Conservation (phyloP, 1,284 basidiomycete species). For the Marasmius sp. region DNA sequence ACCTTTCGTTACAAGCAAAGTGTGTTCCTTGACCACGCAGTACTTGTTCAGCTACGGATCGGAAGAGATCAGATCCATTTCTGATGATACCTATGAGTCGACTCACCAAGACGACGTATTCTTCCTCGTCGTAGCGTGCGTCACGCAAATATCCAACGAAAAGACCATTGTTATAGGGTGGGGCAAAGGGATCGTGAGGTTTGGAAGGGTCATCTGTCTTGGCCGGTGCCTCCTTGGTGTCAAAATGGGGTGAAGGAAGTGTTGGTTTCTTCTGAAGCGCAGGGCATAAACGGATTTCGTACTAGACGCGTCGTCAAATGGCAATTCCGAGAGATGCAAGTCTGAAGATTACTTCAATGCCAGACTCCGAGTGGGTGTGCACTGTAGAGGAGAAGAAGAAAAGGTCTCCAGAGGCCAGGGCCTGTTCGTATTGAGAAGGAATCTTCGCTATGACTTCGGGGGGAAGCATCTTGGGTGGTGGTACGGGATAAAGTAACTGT, state of each 20-base stretch:
- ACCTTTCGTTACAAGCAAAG: slow-evolving; percentile 82
- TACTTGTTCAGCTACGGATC: slow-evolving; percentile 77
- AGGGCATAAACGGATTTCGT: slow-evolving; percentile 79
- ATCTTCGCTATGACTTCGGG: slow-evolving; percentile 61
- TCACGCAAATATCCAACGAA: slow-evolving; percentile 66
- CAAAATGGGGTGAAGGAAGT: slow-evolving; percentile 47
- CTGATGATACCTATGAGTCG: not conserved
- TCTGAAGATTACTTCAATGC: slow-evolving; percentile 51
- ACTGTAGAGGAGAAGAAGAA: slow-evolving; percentile 76
- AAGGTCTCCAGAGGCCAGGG: slow-evolving; percentile 66
- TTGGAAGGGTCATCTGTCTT: slow-evolving; percentile 28
- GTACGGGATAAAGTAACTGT: not conserved
- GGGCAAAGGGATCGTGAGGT: slow-evolving; percentile 69
- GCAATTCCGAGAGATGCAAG: not conserved
- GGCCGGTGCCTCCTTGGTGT: slow-evolving; percentile 23
- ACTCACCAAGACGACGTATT: slow-evolving; percentile 77
- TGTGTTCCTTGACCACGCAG: slow-evolving; percentile 80
- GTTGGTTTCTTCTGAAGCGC: slow-evolving; percentile 75
- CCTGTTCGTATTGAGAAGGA: slow-evolving; percentile 58
- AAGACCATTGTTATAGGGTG: slow-evolving; percentile 76
- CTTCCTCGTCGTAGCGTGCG: slow-evolving; percentile 50
- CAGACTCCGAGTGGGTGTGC: slow-evolving; percentile 56
- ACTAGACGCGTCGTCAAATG: slow-evolving; percentile 45
- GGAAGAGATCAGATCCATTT: not conserved
- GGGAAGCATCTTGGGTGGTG: slow-evolving; percentile 28